Percentiles rank a stretch among this genome's conserved stretches.
phyloP scores from a whole-genome alignment of 805 yeast genomes.

The Wickerhamiella occidentalis region DNA sequence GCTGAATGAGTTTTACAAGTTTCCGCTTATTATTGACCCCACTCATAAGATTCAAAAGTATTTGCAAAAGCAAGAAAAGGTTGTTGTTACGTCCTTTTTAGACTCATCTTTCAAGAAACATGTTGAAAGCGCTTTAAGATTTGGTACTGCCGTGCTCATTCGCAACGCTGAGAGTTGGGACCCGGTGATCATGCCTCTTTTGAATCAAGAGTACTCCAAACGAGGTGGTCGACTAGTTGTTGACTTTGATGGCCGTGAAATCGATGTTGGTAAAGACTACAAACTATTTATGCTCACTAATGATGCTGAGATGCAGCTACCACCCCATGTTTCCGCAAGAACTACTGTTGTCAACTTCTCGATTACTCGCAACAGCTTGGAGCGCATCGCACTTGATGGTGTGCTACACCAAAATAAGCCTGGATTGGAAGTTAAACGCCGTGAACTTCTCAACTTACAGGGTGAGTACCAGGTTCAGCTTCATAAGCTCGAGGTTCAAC shows the following conservation, averaged over 20 bases:
- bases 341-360: conserved; percentile 58
- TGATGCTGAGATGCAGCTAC: conserved; percentile 37
- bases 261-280: conserved; percentile 60
- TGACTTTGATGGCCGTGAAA: conserved; percentile 44
- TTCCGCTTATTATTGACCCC: conserved; percentile 67
- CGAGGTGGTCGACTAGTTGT: conserved; percentile 63
- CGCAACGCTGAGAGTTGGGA: conserved; percentile 74
- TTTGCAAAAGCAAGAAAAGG: conserved; percentile 27
- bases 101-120: conserved; percentile 54
- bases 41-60: conserved; percentile 36
- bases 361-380: conserved; percentile 54
- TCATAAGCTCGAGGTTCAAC: conserved; percentile 42
- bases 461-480: conserved; percentile 48
- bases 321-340: conserved; percentile 50
- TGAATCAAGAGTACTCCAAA: conserved; percentile 46
- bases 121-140: conserved; percentile 67
- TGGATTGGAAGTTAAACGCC: conserved; percentile 48
- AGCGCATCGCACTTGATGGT: conserved; percentile 47
- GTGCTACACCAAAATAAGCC: conserved; percentile 48
- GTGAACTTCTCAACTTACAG: conserved; percentile 41
- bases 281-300: conserved; percentile 47
- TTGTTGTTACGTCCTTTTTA: conserved; percentile 46
- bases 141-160: conserved; percentile 65
- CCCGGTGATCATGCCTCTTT: conserved; percentile 53
- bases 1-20: conserved; percentile 31